phyloP scores from a whole-genome alignment of 2,329 filamentous ascomycete species.

The Calonectria pteridis region DNA sequence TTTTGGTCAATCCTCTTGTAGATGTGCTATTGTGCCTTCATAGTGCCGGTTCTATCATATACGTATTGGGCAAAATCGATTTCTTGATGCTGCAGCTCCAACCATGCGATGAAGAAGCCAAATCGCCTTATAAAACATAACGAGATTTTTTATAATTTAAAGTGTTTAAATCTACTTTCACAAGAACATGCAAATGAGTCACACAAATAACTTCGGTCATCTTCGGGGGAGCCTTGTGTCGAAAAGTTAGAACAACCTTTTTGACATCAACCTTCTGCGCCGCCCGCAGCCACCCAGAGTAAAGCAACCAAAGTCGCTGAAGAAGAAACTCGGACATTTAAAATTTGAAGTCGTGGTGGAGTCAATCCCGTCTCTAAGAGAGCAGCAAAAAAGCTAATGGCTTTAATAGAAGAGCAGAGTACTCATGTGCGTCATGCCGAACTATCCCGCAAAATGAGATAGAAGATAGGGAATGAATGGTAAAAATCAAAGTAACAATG shows the following conservation, averaged over 20 bases:
- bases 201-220: not conserved
- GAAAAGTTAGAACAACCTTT: not conserved
- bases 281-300: too few species aligned
- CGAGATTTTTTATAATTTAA: not conserved
- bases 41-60: not conserved
- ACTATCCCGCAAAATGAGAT: not conserved
- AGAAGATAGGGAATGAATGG: not conserved
- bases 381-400: not conserved
- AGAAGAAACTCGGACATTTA: not conserved
- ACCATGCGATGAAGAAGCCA: not conserved
- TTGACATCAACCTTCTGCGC: not conserved
- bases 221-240: not conserved
- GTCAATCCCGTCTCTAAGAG: not conserved
- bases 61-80: not conserved
- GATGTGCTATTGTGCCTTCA: not conserved
- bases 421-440: not conserved
- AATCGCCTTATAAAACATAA: not conserved
- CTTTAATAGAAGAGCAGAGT: not conserved
- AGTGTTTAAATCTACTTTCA: not conserved
- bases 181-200: not conserved
- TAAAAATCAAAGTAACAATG: not conserved
- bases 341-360: not conserved
- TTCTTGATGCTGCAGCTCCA: not conserved
- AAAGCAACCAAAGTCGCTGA: not conserved
- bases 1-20: not conserved